A percentile compares a stretch with the other conserved stretches of the same genome.
phyloP scores from a whole-genome alignment of 2,329 filamentous ascomycete genomes.

The Talaromyces sp. region DNA sequence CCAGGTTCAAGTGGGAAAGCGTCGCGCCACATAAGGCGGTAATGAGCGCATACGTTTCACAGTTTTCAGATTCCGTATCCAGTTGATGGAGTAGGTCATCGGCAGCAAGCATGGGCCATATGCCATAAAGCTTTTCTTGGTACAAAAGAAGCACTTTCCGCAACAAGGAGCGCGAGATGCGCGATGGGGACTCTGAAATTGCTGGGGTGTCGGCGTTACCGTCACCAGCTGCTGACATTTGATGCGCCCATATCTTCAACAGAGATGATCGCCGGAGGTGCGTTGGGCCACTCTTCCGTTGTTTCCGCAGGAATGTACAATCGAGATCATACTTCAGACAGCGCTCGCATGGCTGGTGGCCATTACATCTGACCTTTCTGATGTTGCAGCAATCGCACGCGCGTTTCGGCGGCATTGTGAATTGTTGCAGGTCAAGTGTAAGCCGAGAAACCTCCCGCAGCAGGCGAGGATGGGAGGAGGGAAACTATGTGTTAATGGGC shows the following conservation, averaged over 20 bases:
- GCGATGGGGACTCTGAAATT: too few relatives aligned
- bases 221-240: background rate
- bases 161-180: too few relatives aligned
- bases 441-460: too few relatives aligned
- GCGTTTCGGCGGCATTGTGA: background rate
- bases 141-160: too few relatives aligned
- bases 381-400: slow-evolving; percentile 2
- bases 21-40: background rate
- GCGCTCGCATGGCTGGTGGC: background rate
- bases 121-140: background rate
- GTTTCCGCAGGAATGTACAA: background rate
- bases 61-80: background rate
- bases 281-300: background rate
- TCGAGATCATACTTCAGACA: background rate
- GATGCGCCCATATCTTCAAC: background rate
- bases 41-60: background rate
- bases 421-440: background rate
- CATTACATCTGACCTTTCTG: background rate
- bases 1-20: background rate
- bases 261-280: background rate
- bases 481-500: too few relatives aligned
- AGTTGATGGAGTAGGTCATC: background rate
- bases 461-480: too few relatives aligned
- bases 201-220: too few relatives aligned
- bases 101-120: background rate